These are phyloP conservation scores for Tuber brumale DNA, from an alignment of 495 filamentous ascomycete species.

Conservation along the genomic window DNA sequence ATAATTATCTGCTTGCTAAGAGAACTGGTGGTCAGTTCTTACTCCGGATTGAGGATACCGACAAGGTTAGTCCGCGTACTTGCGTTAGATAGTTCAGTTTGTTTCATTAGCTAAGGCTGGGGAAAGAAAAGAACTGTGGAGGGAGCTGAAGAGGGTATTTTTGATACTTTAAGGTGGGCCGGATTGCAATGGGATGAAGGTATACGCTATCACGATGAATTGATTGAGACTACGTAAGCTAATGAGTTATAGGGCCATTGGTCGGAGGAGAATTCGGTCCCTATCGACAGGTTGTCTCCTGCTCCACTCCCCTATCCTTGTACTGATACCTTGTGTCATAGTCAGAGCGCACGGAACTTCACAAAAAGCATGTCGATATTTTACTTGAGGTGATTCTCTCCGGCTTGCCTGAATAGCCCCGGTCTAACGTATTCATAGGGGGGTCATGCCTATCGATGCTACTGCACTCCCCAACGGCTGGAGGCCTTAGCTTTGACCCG, in stretches of 20 bases:
- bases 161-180: conserved; percentile 76
- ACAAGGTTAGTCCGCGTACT: conserved; percentile 56
- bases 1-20: conserved; percentile 83
- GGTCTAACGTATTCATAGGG: conserved; percentile 28
- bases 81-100: conserved; percentile 34
- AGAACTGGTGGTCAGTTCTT: conserved; percentile 88
- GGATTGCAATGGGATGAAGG: conserved; percentile 94
- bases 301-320: conserved; percentile 1
- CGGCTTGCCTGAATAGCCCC: not conserved
- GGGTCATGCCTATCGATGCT: conserved; percentile 84
- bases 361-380: conserved; percentile 62
- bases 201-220: conserved; percentile 36
- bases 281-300: conserved; percentile 65
- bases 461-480: conserved; percentile 71
- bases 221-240: conserved; percentile 24
- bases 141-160: conserved; percentile 69
- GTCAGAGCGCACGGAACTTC: conserved; percentile 74
- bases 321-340: conserved; percentile 41
- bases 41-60: conserved; percentile 89
- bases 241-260: conserved; percentile 57
- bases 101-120: conserved; percentile 13
- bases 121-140: conserved; percentile 66
- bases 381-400: conserved; percentile 49
- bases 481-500: conserved; percentile 56
- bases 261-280: conserved; percentile 73